These are phyloP conservation scores for Trifolium dubium DNA, from an alignment of 306 rosid species.

Conservation along the genomic window DNA sequence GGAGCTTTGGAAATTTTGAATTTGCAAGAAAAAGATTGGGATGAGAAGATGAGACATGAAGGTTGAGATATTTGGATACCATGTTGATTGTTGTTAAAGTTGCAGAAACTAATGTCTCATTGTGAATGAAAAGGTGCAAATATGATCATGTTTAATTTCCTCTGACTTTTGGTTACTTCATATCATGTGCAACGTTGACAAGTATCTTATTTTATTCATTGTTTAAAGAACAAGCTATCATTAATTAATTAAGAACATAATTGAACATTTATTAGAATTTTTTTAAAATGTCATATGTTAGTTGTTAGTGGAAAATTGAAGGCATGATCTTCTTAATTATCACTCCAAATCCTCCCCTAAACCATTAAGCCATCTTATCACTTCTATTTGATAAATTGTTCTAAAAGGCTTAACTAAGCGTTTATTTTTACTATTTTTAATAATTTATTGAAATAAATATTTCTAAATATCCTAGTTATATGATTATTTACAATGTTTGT, in stretches of 20 bases:
- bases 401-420: too few relatives aligned
- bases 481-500: too few relatives aligned
- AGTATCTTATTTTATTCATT: slow-evolving; percentile 4
- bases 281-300: too few relatives aligned
- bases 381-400: too few relatives aligned
- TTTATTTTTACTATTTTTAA: too few relatives aligned
- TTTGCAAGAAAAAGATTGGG: slow-evolving; percentile 31
- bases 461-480: too few relatives aligned
- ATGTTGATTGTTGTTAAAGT: slow-evolving; percentile 37
- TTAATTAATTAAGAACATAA: background rate
- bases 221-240: background rate
- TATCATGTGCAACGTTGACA: slow-evolving; percentile 29
- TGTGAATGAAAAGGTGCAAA: slow-evolving; percentile 1
- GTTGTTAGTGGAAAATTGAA: too few relatives aligned
- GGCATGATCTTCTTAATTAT: too few relatives aligned
- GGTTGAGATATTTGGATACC: slow-evolving; percentile 49
- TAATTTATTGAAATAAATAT: too few relatives aligned
- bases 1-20: slow-evolving; percentile 23
- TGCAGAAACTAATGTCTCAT: background rate
- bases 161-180: slow-evolving; percentile 31
- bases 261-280: background rate
- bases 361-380: too few relatives aligned
- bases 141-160: background rate
- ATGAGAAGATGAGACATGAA: slow-evolving; percentile 42
- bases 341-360: too few relatives aligned